phyloP scores from a whole-genome alignment of 2,329 filamentous ascomycete species.

The Tympanopsis confertula region DNA sequence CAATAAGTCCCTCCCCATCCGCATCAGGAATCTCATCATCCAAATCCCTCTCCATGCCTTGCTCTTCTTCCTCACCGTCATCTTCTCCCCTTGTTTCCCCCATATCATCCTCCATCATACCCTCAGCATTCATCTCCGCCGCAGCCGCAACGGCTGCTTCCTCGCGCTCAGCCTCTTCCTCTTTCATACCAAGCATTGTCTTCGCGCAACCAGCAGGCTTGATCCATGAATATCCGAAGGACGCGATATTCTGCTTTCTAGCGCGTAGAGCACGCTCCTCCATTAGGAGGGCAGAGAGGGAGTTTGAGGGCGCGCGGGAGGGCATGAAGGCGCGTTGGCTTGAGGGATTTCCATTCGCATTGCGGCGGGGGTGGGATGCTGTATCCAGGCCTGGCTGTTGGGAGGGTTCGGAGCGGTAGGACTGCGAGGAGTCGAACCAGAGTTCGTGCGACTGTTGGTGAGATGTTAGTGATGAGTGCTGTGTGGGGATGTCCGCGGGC shows the following conservation, averaged over 20 bases:
- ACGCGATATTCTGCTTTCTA: conserved; percentile 47
- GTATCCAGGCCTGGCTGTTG: not conserved
- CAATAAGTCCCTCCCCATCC: conserved; percentile 19
- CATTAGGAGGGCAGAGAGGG: conserved; percentile 27
- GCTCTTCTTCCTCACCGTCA: conserved; percentile 9
- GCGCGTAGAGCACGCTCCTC: conserved; percentile 43
- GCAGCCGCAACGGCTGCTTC: conserved; percentile 39
- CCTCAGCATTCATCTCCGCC: not conserved
- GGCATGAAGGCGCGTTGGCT: not conserved
- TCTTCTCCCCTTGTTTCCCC: conserved; percentile 13
- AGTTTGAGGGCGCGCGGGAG: not conserved
- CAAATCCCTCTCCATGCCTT: conserved; percentile 23
- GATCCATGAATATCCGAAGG: conserved; percentile 52
- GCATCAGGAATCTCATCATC: conserved; percentile 31
- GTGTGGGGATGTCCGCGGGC: not conserved
- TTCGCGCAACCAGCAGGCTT: conserved; percentile 49
- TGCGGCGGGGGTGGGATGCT: not conserved
- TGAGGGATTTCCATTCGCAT: not conserved
- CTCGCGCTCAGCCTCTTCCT: conserved; percentile 47
- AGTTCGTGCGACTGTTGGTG: conserved; percentile 23
- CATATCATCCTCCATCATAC: not conserved
- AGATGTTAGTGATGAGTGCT: conserved; percentile 3
- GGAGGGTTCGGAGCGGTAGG: conserved; percentile 6
- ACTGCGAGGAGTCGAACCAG: conserved; percentile 23
- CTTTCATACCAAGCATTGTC: conserved; percentile 49